Percentiles rank a stretch among this genome's conserved stretches.
Evolutionary conservation across 139 green algal species (phyloP).

Genomic region (Chlamydomonas applanata): DNA sequence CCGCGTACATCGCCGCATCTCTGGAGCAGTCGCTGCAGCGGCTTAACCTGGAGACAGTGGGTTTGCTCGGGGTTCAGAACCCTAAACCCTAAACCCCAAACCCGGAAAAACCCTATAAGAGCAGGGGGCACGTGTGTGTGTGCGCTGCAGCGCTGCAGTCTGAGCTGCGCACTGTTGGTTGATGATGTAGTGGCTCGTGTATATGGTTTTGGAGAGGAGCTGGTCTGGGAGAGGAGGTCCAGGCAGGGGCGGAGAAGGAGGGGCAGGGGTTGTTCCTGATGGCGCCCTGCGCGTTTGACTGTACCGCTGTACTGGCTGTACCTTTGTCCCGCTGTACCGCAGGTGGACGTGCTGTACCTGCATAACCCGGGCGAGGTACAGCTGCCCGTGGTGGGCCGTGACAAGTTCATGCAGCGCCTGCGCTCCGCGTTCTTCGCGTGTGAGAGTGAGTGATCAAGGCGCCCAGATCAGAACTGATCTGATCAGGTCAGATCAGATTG

Average conservation of each 20-base stretch:
- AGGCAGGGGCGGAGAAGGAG: too few relatives aligned
- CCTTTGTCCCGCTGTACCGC: neutral
- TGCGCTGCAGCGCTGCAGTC: neutral
- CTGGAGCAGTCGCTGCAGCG: constrained; percentile 42
- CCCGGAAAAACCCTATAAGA: neutral
- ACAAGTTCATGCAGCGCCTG: constrained; percentile 46
- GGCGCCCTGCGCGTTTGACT: too few relatives aligned
- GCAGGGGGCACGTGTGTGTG: neutral
- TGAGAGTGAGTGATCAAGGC: constrained; percentile 10
- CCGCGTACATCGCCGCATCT: constrained; percentile 50
- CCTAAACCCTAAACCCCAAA: too few relatives aligned
- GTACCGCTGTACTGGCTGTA: neutral
- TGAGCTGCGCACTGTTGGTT: neutral
- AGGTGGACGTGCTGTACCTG: constrained; percentile 76
- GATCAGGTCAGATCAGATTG: neutral
- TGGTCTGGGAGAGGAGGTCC: too few relatives aligned
- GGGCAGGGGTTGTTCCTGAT: too few relatives aligned
- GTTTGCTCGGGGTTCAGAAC: too few relatives aligned
- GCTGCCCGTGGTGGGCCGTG: constrained; percentile 32
- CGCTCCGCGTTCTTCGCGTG: constrained; percentile 5
- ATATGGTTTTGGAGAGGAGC: too few relatives aligned
- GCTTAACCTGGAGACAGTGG: constrained; percentile 52
- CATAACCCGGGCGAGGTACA: constrained; percentile 71
- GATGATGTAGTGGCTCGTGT: too few relatives aligned
- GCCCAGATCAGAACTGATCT: too few relatives aligned